phyloP scores from a whole-genome alignment of 2,329 filamentous ascomycete genomes.

The Cercospora sp. region DNA sequence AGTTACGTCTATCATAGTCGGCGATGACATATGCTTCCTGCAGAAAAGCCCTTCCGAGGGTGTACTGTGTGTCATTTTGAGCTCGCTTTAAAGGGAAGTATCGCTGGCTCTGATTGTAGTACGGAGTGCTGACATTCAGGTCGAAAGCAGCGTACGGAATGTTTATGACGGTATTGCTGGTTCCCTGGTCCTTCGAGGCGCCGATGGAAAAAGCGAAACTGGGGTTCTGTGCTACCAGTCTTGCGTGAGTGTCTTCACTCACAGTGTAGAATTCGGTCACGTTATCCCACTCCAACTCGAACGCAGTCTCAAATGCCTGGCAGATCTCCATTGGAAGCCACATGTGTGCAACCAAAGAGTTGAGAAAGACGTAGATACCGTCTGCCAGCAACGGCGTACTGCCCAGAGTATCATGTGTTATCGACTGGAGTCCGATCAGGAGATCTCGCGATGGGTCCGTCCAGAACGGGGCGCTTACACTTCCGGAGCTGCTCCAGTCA shows the following conservation, averaged over 20 bases:
- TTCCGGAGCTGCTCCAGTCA: slow-evolving; percentile 27
- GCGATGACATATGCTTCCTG: slow-evolving; percentile 62
- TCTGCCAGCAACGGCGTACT: slow-evolving; percentile 29
- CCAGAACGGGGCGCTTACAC: slow-evolving; percentile 36
- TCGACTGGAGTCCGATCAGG: slow-evolving; percentile 28
- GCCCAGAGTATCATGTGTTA: slow-evolving; percentile 28
- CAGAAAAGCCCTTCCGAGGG: slow-evolving; percentile 67
- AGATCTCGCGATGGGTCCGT: slow-evolving; percentile 30
- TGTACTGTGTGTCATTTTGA: slow-evolving; percentile 54
- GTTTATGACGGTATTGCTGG: slow-evolving; percentile 42
- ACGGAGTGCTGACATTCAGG: slow-evolving; percentile 45
- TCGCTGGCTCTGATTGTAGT: slow-evolving; percentile 60
- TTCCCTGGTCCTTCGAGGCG: background rate
- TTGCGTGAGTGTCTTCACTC: slow-evolving; percentile 41
- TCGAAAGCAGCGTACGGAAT: slow-evolving; percentile 53
- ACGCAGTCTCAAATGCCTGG: slow-evolving; percentile 42
- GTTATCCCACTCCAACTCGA: slow-evolving; percentile 43
- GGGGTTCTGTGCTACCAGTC: slow-evolving; percentile 39
- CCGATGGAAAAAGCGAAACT: slow-evolving; percentile 40
- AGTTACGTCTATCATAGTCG: slow-evolving; percentile 50
- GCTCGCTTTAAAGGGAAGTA: slow-evolving; percentile 68
- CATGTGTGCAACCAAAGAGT: slow-evolving; percentile 45
- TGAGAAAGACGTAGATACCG: slow-evolving; percentile 36
- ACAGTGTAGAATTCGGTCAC: slow-evolving; percentile 43
- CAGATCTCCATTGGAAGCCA: slow-evolving; percentile 45